phyloP scores from a whole-genome alignment of 2,329 filamentous ascomycete species.

The Neofusicoccum kwambonambiense region DNA sequence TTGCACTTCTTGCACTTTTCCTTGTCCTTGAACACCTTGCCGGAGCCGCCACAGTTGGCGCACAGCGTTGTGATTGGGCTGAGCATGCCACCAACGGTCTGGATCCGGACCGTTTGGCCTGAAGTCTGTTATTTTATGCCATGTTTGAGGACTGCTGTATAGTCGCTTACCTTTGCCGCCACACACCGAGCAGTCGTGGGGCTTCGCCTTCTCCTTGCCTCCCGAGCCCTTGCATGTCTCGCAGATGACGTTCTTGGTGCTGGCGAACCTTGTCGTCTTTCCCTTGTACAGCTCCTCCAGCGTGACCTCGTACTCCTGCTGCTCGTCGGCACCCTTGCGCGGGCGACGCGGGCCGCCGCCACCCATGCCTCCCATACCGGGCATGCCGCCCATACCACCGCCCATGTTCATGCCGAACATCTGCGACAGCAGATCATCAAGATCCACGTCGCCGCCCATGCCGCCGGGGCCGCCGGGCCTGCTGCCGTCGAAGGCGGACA shows the following conservation, averaged over 20 bases:
- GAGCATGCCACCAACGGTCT: conserved; percentile 55
- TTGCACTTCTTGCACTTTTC: conserved; percentile 99
- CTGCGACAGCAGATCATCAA: conserved; percentile 89
- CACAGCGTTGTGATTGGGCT: conserved; percentile 72
- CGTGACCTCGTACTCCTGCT: conserved; percentile 86
- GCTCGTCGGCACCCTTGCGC: conserved; percentile 75
- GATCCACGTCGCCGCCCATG: conserved; percentile 66
- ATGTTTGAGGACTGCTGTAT: background rate
- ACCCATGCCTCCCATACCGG: conserved; percentile 51
- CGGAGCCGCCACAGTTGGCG: conserved; percentile 79
- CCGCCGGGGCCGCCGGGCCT: conserved; percentile 61
- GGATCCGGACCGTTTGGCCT: conserved; percentile 55
- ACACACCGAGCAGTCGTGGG: conserved; percentile 79
- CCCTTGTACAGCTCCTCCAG: conserved; percentile 97
- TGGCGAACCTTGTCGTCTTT: conserved; percentile 95
- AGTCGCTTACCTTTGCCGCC: conserved; percentile 63
- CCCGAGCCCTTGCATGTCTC: conserved; percentile 82
- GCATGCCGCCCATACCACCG: conserved; percentile 56
- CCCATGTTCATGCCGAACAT: conserved; percentile 77
- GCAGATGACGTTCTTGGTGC: conserved; percentile 91
- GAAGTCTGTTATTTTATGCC: conserved; percentile 22
- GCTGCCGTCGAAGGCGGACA: conserved; percentile 87
- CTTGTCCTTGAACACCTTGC: conserved; percentile 88
- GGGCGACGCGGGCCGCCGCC: conserved; percentile 52
- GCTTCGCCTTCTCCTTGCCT: conserved; percentile 87